Conservation (phyloP, 2,329 filamentous ascomycete genomes). For the Waltergamsia citrina region DNA sequence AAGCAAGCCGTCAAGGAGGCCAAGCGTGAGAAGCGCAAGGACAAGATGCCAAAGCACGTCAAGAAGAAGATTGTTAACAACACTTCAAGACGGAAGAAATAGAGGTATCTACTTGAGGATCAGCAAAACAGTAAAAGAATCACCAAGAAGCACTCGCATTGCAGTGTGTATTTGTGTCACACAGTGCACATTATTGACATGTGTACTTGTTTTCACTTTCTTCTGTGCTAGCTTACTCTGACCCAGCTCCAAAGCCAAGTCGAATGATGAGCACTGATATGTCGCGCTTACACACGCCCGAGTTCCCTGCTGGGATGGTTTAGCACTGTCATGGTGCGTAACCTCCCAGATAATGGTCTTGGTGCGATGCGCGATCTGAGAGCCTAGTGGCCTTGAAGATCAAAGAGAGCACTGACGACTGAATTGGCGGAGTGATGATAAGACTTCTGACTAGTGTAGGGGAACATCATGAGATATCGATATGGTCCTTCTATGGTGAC, state of each 20-base stretch:
- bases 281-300: constrained; percentile 13
- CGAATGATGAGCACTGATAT: constrained; percentile 37
- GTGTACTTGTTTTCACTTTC: background rate
- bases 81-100: constrained; percentile 54
- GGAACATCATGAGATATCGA: too few relatives aligned
- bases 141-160: constrained; percentile 3
- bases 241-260: constrained; percentile 18
- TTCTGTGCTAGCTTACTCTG: too few relatives aligned
- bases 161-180: too few relatives aligned
- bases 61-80: constrained; percentile 79
- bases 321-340: constrained; percentile 19
- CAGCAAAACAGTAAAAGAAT: constrained; percentile 4
- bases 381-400: constrained; percentile 33
- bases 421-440: background rate
- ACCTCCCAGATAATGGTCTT: constrained; percentile 19
- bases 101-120: constrained; percentile 11
- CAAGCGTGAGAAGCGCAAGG: constrained; percentile 84
- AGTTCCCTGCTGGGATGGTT: constrained; percentile 13
- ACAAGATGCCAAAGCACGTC: constrained; percentile 91
- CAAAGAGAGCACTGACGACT: constrained; percentile 52
- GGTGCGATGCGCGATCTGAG: constrained; percentile 26
- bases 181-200: too few relatives aligned
- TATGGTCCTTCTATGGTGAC: too few relatives aligned
- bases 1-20: constrained; percentile 91
- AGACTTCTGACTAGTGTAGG: too few relatives aligned